Conservation (phyloP, 2,329 filamentous ascomycete species). For the Dryadomyces quercus-mongolicae region DNA sequence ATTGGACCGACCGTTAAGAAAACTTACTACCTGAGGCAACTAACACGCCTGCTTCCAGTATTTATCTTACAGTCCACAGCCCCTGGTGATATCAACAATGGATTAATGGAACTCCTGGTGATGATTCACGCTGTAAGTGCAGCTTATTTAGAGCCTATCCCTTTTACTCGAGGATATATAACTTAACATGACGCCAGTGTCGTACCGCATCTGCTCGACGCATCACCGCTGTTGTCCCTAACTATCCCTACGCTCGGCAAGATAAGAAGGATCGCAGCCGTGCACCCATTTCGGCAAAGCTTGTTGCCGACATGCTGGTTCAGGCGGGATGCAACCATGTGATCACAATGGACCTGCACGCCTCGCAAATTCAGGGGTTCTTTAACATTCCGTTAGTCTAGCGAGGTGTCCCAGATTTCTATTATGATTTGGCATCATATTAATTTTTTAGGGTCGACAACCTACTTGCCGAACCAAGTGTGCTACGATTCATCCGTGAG, state of each 20-base stretch:
- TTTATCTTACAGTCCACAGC: conserved; percentile 94
- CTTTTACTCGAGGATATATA: not conserved
- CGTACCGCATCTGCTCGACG: conserved; percentile 14
- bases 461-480: conserved; percentile 87
- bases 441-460: conserved; percentile 42
- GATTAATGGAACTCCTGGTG: conserved; percentile 94
- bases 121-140: conserved; percentile 71
- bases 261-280: conserved; percentile 66
- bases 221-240: conserved; percentile 38
- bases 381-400: conserved; percentile 55
- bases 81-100: conserved; percentile 94
- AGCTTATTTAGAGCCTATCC: not conserved
- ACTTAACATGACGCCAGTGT: conserved; percentile 7
- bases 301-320: conserved; percentile 96
- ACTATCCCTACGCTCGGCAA: conserved; percentile 92
- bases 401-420: not conserved
- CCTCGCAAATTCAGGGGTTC: conserved; percentile 48
- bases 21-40: not conserved
- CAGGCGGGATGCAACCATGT: conserved; percentile 59
- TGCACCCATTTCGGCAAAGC: conserved; percentile 89
- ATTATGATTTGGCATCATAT: too few species aligned
- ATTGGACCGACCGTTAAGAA: not conserved
- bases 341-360: conserved; percentile 81
- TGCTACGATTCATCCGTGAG: conserved; percentile 81
- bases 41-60: conserved; percentile 24